Evolutionary conservation across 768 basidiomycete species (phyloP), one percentile per base, ranked within the genome.

Genomic region (Auriscalpium microsporum): DNA sequence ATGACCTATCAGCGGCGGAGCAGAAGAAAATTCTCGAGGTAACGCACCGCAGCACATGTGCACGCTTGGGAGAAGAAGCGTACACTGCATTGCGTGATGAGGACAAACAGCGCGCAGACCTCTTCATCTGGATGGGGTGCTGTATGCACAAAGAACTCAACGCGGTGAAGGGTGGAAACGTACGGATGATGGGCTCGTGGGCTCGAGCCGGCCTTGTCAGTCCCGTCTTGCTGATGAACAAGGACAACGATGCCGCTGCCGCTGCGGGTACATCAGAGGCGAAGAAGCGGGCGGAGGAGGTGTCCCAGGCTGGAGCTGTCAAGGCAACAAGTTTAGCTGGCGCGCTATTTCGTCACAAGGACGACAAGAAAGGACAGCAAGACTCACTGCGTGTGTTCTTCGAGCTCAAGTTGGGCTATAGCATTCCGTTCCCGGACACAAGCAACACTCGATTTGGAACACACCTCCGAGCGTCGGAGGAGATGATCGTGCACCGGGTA

Each of bases 111-210:
- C 33, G 19, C 8, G 23, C 48, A 2, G 48, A 56, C n/a, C 48
- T 56, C 19, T 56, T 61, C 42, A 3, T 61, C 19, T 52, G 48
- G 19, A 28, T 38, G 0, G 56, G 56, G 8, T 61, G 59, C 37
- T 19, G 34, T 8, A 61, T 61, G 56, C 60, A 61, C 36, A 61
- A 61, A 48, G 60, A 61, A 7, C 52, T 58, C n/a, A 61, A 61
- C 49, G 10, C 51, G 10, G 44, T 61, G 36, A 61, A 61, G 50
- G 50, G 60, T 4, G 57, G 60, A 8, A 45, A 23, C 19, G 35
- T 35, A 11, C 11, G 34, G 8, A 56, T 64, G 56, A 34, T 28
- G 10, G 48, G 19, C 1, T 54, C 8, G 4, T 62, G 60, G 60
- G 17, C 14, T n/a, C 17, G 7, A 21, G 21, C 16, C 1, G 57